Evolutionary conservation across 495 filamentous ascomycete species (phyloP), one percentile per base, ranked within the genome.

Genomic region (Articulospora tetracladia): DNA sequence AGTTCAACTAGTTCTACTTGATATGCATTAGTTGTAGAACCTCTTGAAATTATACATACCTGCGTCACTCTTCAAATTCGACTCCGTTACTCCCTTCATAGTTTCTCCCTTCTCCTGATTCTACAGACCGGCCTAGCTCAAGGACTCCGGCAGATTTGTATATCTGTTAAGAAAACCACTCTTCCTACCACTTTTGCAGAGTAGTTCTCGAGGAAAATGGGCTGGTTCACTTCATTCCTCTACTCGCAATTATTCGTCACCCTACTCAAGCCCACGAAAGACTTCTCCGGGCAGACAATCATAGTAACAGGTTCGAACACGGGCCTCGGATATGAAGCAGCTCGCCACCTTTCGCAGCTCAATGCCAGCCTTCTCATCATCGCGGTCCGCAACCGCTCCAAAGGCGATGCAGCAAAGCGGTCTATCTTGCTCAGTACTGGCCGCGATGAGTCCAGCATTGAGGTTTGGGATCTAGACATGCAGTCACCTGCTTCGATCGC

Each of bases 401-500:
- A 68, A 24, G 77, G 74, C 13, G 66, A 76, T 32, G 55, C 52
- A 11, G 79, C 79, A 20, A 73, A 73, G 52, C 39, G 57, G 0
- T 57, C 66, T 36, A 77, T 82, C n/a, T 47, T 71, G 55, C 20
- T 57, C 0, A 60, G 68, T 0, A 70, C 75, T 6, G 58, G 68
- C n/a, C 60, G 66, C 22, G 17, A 62, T 10, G 50, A 50, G 39
- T 66, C 72, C 11, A 69, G 72, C 20, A 61, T 61, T 10, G 76
- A 84, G 49, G 80, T 84, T 8, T 86, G 82, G 82, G 65, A 75
- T 23, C 65, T 88, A 0, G 85, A 86, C 58, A 72, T 86, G 34
- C 67, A 69, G 6, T 53, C 55, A 12, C 67, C 66, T 55, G 58
- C 51, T 4, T 67, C 67, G 1, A 53, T 65, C 7, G 24, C 46